Evolutionary conservation across 2,329 filamentous ascomycete species (phyloP).

Genomic region (Diaporthe sp.): DNA sequence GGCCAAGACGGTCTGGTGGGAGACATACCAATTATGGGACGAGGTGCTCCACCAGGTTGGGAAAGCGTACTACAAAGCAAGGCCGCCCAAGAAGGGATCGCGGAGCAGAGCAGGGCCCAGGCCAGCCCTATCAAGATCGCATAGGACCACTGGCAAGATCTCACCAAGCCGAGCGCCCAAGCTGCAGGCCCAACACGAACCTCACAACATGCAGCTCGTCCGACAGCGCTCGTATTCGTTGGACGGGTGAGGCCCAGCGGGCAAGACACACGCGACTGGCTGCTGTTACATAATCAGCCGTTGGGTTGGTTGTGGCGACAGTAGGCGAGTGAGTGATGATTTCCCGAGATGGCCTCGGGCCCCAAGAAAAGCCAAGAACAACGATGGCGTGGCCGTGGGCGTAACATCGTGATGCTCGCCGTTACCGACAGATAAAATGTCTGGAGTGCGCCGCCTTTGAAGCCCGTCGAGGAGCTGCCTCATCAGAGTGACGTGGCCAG

Average conservation of each 20-base stretch:
- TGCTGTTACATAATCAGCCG: not conserved
- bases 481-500: slow-evolving; percentile 19
- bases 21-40: slow-evolving; percentile 56
- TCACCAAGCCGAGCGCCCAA: not conserved
- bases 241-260: not conserved
- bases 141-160: not conserved
- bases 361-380: slow-evolving; percentile 12
- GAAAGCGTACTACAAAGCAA: slow-evolving; percentile 53
- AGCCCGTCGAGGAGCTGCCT: not conserved
- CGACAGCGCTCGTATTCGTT: slow-evolving; percentile 24
- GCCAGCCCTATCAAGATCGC: slow-evolving; percentile 19
- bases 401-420: not conserved
- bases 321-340: not conserved
- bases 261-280: not conserved
- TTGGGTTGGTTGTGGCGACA: not conserved
- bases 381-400: not conserved
- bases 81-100: slow-evolving; percentile 18
- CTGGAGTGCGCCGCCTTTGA: not conserved
- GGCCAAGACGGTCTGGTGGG: slow-evolving; percentile 47
- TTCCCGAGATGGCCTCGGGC: no score
- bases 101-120: slow-evolving; percentile 8
- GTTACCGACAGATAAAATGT: slow-evolving; percentile 6
- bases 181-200: slow-evolving; percentile 6
- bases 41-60: slow-evolving; percentile 56
- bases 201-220: slow-evolving; percentile 32